Evolutionary conservation across 495 filamentous ascomycete species (phyloP).

Genomic region (Cetradonia linearis): DNA sequence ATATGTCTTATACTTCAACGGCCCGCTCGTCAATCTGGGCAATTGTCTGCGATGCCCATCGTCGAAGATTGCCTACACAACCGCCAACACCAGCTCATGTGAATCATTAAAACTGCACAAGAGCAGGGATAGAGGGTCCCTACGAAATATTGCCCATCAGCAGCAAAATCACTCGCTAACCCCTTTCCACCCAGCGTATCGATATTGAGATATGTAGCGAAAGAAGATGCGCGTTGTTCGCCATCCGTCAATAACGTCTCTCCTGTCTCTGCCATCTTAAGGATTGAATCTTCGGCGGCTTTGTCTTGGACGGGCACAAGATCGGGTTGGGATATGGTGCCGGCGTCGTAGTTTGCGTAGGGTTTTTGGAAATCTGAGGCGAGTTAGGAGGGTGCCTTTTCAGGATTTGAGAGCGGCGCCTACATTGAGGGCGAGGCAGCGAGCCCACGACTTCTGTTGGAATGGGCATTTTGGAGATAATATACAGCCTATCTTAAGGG

Average conservation of each 20-base stretch:
- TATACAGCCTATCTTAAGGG: not conserved
- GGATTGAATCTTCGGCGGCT: slow-evolving; percentile 34
- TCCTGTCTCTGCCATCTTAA: slow-evolving; percentile 32
- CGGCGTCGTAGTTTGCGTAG: slow-evolving; percentile 33
- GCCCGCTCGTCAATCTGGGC: slow-evolving; percentile 31
- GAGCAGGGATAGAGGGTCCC: not conserved
- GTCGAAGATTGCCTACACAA: slow-evolving; percentile 33
- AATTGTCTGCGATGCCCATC: slow-evolving; percentile 37
- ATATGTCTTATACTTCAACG: slow-evolving; percentile 35
- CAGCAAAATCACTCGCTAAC: slow-evolving; percentile 29
- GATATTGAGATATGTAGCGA: slow-evolving; percentile 36
- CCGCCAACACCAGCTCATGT: not conserved
- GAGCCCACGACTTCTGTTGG: slow-evolving; percentile 37
- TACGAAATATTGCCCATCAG: slow-evolving; percentile 35
- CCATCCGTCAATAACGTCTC: slow-evolving; percentile 33
- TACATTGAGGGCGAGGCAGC: slow-evolving; percentile 32
- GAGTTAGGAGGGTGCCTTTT: not conserved
- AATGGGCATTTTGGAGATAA: slow-evolving; percentile 23
- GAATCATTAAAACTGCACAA: no score
- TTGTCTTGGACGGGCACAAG: slow-evolving; percentile 31
- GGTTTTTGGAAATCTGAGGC: slow-evolving; percentile 30
- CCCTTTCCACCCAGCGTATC: slow-evolving; percentile 34
- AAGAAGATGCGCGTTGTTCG: slow-evolving; percentile 34
- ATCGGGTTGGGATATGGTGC: slow-evolving; percentile 26
- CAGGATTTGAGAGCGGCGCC: no score